Evolutionary conservation across 1,139 yeast genomes (phyloP).

Genomic region (Sugiyamaella castrensis): DNA sequence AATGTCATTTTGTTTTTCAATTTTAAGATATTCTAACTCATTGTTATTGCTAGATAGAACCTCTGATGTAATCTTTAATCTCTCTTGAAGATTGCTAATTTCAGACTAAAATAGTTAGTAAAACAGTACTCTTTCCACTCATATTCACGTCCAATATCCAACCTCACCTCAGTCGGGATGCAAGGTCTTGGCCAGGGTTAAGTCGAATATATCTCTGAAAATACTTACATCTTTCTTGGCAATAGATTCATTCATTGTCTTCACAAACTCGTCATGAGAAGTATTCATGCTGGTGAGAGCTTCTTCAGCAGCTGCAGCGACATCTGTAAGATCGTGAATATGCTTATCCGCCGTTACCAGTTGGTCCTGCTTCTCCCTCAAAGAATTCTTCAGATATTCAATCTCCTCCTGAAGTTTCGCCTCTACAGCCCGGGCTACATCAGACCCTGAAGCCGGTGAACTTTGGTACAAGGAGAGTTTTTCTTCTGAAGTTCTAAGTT

Average conservation of each 20-base stretch:
- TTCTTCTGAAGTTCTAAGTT: conserved; percentile 41
- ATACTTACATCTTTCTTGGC: conserved; percentile 41
- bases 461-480: conserved; percentile 35
- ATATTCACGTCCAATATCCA: neutral
- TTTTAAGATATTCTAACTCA: conserved; percentile 24
- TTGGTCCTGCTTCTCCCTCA: conserved; percentile 45
- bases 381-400: conserved; percentile 38
- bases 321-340: conserved; percentile 49
- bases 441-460: conserved; percentile 8
- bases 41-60: conserved; percentile 28
- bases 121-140: neutral
- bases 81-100: conserved; percentile 40
- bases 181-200: too few relatives aligned
- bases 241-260: conserved; percentile 41
- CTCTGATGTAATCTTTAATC: conserved; percentile 37
- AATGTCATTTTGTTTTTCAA: conserved; percentile 26
- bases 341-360: conserved; percentile 49
- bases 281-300: conserved; percentile 44
- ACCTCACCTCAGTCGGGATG: too few relatives aligned
- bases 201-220: too few relatives aligned
- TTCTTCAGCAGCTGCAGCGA: conserved; percentile 50
- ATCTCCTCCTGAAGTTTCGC: conserved; percentile 28
- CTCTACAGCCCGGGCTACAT: neutral
- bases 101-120: conserved; percentile 33
- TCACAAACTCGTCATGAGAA: conserved; percentile 45